Evolutionary conservation across 1,284 basidiomycete genomes (phyloP).

Genomic region (Taiwanofungus camphoratus): DNA sequence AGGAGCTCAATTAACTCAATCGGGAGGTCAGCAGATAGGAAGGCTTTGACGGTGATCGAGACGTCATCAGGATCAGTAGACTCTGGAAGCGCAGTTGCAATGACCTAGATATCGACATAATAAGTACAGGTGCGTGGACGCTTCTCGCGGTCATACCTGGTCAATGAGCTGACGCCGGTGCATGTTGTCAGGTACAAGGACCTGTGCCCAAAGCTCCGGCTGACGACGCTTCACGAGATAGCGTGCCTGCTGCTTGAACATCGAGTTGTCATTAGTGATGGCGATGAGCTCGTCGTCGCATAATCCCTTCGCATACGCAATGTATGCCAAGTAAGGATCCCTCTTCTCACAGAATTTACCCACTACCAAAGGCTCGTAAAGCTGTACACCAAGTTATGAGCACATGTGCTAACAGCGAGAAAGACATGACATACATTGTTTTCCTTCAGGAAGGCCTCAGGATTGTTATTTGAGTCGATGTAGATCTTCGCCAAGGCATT

Average conservation of each 20-base stretch:
- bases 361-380: slow-evolving; percentile 94
- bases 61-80: slow-evolving; percentile 99
- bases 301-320: slow-evolving; percentile 98
- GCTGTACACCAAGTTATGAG: slow-evolving; percentile 46
- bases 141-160: slow-evolving; percentile 50
- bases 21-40: slow-evolving; percentile 95
- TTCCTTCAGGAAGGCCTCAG: slow-evolving; percentile 96
- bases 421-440: slow-evolving; percentile 70
- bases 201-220: slow-evolving; percentile 95
- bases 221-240: slow-evolving; percentile 97
- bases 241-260: slow-evolving; percentile 99
- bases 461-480: slow-evolving; percentile 98
- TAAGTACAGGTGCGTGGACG: not conserved
- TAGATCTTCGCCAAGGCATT: slow-evolving; percentile 98
- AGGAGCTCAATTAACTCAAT: slow-evolving; percentile 96
- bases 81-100: slow-evolving; percentile 94
- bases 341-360: slow-evolving; percentile 99
- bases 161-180: slow-evolving; percentile 94
- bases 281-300: slow-evolving; percentile 97
- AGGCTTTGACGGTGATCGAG: slow-evolving; percentile 97
- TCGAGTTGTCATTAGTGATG: slow-evolving; percentile 98
- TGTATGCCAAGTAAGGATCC: slow-evolving; percentile 98
- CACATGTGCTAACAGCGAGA: not conserved
- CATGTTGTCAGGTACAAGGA: slow-evolving; percentile 86
- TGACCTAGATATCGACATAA: slow-evolving; percentile 45